These are phyloP conservation scores for Suhomyces kunorum DNA, from an alignment of 1,139 yeast species.

Conservation along the genomic window DNA sequence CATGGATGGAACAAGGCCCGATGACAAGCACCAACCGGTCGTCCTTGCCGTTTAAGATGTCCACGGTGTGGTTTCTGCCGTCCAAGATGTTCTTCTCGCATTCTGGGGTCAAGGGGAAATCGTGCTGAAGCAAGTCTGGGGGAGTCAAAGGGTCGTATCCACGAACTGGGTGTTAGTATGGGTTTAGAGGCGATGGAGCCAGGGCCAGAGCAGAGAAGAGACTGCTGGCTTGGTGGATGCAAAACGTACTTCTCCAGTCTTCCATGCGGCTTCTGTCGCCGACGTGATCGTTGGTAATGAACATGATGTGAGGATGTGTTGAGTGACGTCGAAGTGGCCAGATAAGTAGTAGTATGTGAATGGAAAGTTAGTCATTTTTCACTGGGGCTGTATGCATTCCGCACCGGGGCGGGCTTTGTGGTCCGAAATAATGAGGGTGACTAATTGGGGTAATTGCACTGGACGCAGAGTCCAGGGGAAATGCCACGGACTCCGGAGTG, in stretches of 20 bases:
- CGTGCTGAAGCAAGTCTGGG: conserved; percentile 92
- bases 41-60: conserved; percentile 71
- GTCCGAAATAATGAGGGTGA: background rate
- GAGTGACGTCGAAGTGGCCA: too few relatives aligned
- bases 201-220: too few relatives aligned
- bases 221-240: background rate
- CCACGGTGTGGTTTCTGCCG: conserved; percentile 77
- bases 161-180: conserved; percentile 19
- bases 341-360: too few relatives aligned
- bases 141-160: conserved; percentile 96
- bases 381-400: background rate
- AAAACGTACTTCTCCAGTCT: conserved; percentile 81
- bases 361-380: conserved; percentile 10
- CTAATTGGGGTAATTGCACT: too few relatives aligned
- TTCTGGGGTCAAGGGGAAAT: conserved; percentile 66
- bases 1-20: conserved; percentile 98
- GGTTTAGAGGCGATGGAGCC: too few relatives aligned
- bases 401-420: background rate
- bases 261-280: conserved; percentile 84
- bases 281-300: conserved; percentile 75
- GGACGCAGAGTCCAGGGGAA: too few relatives aligned
- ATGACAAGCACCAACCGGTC: conserved; percentile 81
- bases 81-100: conserved; percentile 62
- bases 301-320: conserved; percentile 47
- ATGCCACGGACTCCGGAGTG: too few relatives aligned